Percentiles rank a stretch among this genome's conserved stretches.
Conservation (phyloP, 2,329 filamentous ascomycete genomes). For the Sclerotinia sclerotiorum region DNA sequence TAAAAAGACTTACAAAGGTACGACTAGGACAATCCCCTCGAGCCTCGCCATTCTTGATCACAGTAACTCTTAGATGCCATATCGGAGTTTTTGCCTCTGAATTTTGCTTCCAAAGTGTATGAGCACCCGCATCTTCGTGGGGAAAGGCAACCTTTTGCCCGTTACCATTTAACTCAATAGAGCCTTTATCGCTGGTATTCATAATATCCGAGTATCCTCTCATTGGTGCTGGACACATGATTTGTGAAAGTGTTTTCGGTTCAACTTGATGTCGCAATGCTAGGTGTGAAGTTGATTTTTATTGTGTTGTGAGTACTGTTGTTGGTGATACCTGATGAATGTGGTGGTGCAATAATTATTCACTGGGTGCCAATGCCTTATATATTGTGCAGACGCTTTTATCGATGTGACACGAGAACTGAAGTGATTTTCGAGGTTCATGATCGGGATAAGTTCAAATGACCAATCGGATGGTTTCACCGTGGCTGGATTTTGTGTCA, state of each 20-base stretch:
- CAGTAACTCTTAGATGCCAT: slow-evolving; percentile 33
- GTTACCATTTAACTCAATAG: slow-evolving; percentile 23
- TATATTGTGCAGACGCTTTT: background rate
- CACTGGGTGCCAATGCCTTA: background rate
- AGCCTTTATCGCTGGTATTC: slow-evolving; percentile 1
- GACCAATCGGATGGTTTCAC: slow-evolving; percentile 5
- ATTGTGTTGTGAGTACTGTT: background rate
- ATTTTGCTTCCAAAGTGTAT: slow-evolving; percentile 32
- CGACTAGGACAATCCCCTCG: slow-evolving; percentile 31
- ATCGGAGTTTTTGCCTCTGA: slow-evolving; percentile 24
- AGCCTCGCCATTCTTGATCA: slow-evolving; percentile 33
- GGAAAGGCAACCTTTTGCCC: slow-evolving; percentile 29
- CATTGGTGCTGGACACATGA: slow-evolving; percentile 8
- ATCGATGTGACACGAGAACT: background rate
- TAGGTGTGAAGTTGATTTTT: background rate
- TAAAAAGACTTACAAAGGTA: slow-evolving; percentile 31
- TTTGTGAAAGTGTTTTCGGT: background rate
- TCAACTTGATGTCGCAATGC: background rate
- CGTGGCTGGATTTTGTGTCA: background rate
- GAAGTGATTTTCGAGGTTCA: background rate
- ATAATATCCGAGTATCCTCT: slow-evolving; percentile 23
- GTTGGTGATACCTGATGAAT: background rate
- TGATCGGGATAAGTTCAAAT: background rate
- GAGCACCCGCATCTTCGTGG: slow-evolving; percentile 24
- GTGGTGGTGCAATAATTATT: background rate